Evolutionary conservation across 495 filamentous ascomycete genomes (phyloP).

Genomic region (Xylaria palmicola): DNA sequence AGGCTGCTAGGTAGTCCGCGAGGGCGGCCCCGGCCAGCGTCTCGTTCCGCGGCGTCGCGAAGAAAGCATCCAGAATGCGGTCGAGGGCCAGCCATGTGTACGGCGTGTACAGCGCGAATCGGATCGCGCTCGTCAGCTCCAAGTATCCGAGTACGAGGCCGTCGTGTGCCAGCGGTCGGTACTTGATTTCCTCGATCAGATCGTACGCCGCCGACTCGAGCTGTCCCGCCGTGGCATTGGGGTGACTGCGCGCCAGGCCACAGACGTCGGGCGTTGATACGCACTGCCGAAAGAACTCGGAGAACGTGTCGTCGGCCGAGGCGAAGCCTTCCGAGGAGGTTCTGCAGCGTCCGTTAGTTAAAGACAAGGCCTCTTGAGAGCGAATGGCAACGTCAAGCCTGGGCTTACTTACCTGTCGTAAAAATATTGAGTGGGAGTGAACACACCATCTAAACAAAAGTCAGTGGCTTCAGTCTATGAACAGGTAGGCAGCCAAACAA

Average conservation of each 20-base stretch:
- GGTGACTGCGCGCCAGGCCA: background rate
- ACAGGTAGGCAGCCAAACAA: background rate
- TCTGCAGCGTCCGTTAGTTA: background rate
- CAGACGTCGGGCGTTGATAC: slow-evolving; percentile 8
- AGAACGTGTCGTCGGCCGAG: slow-evolving; percentile 4
- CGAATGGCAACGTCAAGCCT: background rate
- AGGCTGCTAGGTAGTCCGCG: background rate
- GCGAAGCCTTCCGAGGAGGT: background rate
- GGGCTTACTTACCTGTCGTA: slow-evolving; percentile 20
- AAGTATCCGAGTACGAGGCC: slow-evolving; percentile 1
- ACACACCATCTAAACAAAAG: slow-evolving; percentile 33
- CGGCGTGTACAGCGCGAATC: slow-evolving; percentile 8
- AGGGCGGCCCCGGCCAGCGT: background rate
- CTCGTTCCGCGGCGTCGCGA: slow-evolving; percentile 6
- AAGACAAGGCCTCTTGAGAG: background rate
- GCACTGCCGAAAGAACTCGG: slow-evolving; percentile 12
- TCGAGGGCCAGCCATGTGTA: background rate
- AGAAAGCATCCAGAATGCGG: background rate
- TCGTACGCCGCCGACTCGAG: slow-evolving; percentile 7
- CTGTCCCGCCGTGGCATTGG: slow-evolving; percentile 1
- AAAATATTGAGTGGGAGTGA: slow-evolving; percentile 43
- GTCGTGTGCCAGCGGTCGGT: slow-evolving; percentile 3
- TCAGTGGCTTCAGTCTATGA: background rate
- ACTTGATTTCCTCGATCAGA: slow-evolving; percentile 10
- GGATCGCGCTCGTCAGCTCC: background rate